These are phyloP conservation scores for Entophlyctis helioformis DNA, from an alignment of 192 early-diverging fungal species.

Conservation along the genomic window DNA sequence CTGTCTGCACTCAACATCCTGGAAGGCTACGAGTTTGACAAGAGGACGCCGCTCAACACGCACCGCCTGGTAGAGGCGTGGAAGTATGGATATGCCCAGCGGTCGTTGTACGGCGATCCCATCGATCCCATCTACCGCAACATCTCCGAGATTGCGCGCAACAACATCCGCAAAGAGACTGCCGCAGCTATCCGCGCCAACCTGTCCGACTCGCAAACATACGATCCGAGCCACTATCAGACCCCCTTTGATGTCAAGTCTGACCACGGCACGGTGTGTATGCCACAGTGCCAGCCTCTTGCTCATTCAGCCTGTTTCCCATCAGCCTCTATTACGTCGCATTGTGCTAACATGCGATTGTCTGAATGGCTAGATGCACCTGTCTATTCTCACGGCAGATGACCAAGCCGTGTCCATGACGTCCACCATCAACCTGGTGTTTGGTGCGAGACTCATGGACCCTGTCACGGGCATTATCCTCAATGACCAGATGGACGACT, in stretches of 20 bases:
- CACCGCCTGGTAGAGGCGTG: conserved; percentile 68
- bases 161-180: conserved; percentile 59
- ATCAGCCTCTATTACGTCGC: too few species aligned
- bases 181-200: conserved; percentile 53
- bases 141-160: conserved; percentile 38
- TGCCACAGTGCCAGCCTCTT: too few species aligned
- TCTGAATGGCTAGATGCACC: conserved; percentile 59
- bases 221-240: conserved; percentile 61
- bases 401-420: conserved; percentile 75
- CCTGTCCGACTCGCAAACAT: conserved; percentile 61
- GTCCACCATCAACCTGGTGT: conserved; percentile 77
- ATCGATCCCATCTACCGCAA: conserved; percentile 34
- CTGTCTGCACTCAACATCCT: conserved; percentile 76
- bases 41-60: conserved; percentile 41
- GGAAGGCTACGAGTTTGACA: conserved; percentile 66
- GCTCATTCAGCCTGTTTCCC: too few species aligned
- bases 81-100: conserved; percentile 75
- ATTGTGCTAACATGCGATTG: too few species aligned
- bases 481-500: conserved; percentile 95
- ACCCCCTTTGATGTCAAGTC: conserved; percentile 63
- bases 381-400: conserved; percentile 65
- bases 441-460: conserved; percentile 83
- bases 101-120: conserved; percentile 74
- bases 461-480: conserved; percentile 75
- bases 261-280: conserved; percentile 64